Conservation (phyloP, 2,329 filamentous ascomycete species). For the Ceratocystis diversiconidia region DNA sequence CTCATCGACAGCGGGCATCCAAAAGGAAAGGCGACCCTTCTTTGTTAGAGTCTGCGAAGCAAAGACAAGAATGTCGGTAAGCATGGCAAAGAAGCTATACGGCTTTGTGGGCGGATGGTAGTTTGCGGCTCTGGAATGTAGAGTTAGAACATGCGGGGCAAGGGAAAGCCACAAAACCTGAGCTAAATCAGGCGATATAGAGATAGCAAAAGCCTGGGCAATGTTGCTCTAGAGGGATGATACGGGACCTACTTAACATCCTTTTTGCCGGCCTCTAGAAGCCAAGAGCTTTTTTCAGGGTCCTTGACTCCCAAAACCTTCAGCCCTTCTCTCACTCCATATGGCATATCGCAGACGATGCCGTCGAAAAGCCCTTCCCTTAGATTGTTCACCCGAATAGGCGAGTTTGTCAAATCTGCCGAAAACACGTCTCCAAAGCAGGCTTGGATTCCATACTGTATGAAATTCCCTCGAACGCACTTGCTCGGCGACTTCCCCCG, state of each 20-base stretch:
- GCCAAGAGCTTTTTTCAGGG: conserved; percentile 41
- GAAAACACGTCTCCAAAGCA: conserved; percentile 66
- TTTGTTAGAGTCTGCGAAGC: conserved; percentile 63
- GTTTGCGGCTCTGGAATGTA: conserved; percentile 36
- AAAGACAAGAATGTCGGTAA: conserved; percentile 80
- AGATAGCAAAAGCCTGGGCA: no score
- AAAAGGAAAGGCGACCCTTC: conserved; percentile 71
- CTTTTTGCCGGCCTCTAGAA: conserved; percentile 54
- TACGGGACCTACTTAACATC: conserved; percentile 46
- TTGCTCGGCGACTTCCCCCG: conserved; percentile 49
- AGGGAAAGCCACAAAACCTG: no score
- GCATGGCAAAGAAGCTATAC: conserved; percentile 81
- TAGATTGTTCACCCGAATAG: conserved; percentile 39
- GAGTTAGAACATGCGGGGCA: not conserved
- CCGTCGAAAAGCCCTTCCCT: conserved; percentile 58
- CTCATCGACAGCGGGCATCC: conserved; percentile 86
- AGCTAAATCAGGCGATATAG: not conserved
- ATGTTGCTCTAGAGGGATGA: not conserved
- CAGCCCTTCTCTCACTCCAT: conserved; percentile 83
- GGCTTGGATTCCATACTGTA: conserved; percentile 58
- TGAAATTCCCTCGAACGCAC: conserved; percentile 55
- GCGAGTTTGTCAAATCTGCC: conserved; percentile 77
- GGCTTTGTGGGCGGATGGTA: conserved; percentile 82
- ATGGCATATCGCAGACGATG: conserved; percentile 90
- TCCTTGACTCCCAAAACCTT: conserved; percentile 72